Conservation (phyloP, 1,284 basidiomycete genomes). For the Tilletiaria anomala region DNA sequence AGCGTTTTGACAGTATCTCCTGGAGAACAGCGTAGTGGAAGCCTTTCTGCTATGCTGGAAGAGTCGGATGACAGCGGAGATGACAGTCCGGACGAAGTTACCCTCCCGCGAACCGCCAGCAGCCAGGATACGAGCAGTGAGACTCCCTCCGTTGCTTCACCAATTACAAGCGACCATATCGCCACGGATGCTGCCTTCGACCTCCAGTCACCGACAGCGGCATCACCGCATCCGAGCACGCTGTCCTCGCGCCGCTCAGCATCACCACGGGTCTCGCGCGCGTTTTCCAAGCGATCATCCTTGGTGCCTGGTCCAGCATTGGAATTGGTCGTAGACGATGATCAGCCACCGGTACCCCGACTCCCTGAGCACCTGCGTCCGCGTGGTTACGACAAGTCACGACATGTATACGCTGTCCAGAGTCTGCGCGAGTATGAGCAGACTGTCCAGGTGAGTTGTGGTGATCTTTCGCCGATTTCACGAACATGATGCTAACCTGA, state of each 20-base stretch:
- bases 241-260: no score
- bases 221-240: not conserved
- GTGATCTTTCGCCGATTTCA: not conserved
- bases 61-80: no score
- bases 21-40: no score
- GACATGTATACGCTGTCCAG: constrained; percentile 32
- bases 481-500: no score
- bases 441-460: constrained; percentile 14
- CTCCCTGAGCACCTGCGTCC: constrained; percentile 10
- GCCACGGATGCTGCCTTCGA: constrained; percentile 27
- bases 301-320: constrained; percentile 27
- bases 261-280: constrained; percentile 19
- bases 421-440: constrained; percentile 30
- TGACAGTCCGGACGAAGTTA: no score
- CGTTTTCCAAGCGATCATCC: constrained; percentile 23
- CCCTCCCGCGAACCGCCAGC: no score
- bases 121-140: no score
- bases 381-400: constrained; percentile 14
- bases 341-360: constrained; percentile 13
- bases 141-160: no score
- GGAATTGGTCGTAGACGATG: constrained; percentile 14
- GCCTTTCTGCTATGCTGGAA: no score
- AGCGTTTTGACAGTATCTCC: no score
- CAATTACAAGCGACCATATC: no score
- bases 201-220: constrained; percentile 14